A percentile compares a stretch with the other conserved stretches of the same genome.
phyloP scores from a whole-genome alignment of 202 grass and related monocot genomes.

The Bolboschoenoplectus hybrid region DNA sequence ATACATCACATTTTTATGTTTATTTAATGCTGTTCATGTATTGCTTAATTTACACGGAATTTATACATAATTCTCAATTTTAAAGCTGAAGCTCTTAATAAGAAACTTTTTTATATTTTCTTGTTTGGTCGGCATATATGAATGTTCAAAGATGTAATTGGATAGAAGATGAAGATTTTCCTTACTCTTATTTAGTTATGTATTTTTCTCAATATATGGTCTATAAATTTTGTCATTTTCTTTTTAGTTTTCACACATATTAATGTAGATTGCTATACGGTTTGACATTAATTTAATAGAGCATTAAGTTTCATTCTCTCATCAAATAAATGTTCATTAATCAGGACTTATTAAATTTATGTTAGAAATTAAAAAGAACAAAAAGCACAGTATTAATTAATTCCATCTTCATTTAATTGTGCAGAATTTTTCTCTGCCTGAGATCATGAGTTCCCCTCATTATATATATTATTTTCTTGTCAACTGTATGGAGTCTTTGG shows the following conservation, averaged over 20 bases:
- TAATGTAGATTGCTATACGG: no score
- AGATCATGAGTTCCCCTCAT: background rate
- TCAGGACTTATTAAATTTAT: background rate
- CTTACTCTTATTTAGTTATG: no score
- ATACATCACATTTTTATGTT: background rate
- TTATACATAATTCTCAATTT: background rate
- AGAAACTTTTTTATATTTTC: background rate
- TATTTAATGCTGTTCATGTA: background rate
- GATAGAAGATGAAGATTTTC: no score
- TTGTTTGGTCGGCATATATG: background rate
- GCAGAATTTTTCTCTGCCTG: background rate
- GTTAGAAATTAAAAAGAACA: background rate
- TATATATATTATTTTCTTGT: background rate
- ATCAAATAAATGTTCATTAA: no score
- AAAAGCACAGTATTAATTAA: background rate
- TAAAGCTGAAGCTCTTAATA: background rate
- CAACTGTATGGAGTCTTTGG: background rate
- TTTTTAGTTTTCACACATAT: no score
- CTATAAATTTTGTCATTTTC: no score
- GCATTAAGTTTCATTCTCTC: no score
- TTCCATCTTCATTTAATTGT: background rate
- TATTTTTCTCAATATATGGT: no score
- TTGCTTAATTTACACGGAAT: background rate
- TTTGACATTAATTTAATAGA: no score
- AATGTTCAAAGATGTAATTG: background rate